Percentiles rank a stretch among this genome's conserved stretches.
Evolutionary conservation across 2,329 filamentous ascomycete genomes (phyloP).

Genomic region (Amphichorda felina): DNA sequence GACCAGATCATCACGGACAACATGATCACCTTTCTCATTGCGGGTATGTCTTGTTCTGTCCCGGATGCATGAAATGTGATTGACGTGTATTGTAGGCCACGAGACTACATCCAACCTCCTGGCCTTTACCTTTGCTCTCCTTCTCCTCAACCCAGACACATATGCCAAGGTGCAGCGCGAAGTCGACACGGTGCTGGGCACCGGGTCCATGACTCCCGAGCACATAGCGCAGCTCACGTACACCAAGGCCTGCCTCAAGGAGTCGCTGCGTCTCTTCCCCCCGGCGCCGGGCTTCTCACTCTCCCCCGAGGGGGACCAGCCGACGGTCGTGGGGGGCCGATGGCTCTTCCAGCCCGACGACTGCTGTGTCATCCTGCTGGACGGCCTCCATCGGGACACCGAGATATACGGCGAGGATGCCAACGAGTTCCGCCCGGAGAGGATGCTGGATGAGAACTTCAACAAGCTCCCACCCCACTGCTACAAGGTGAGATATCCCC

Average conservation of each 20-base stretch:
- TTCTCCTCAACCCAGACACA: constrained; percentile 49
- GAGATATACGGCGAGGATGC: constrained; percentile 1
- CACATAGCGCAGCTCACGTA: constrained; percentile 56
- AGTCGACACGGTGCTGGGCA: constrained; percentile 53
- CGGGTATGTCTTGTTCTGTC: too few relatives aligned
- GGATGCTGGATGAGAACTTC: constrained; percentile 3
- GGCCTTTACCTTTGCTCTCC: constrained; percentile 52
- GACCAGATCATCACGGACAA: constrained; percentile 56
- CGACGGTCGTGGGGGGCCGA: constrained; percentile 7
- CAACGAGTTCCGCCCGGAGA: constrained; percentile 2
- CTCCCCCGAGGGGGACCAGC: constrained; percentile 18
- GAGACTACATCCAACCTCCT: constrained; percentile 61
- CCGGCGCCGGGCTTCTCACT: constrained; percentile 1
- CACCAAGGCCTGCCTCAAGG: constrained; percentile 8
- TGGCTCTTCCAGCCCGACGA: constrained; percentile 1
- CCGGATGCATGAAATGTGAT: too few relatives aligned
- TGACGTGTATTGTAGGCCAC: too few relatives aligned
- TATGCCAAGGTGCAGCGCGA: constrained; percentile 53
- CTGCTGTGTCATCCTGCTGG: background rate
- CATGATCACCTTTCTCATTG: constrained; percentile 61
- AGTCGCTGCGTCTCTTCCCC: constrained; percentile 2
- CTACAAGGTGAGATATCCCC: too few relatives aligned
- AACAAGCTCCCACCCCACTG: background rate
- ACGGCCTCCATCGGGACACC: constrained; percentile 2
- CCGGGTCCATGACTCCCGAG: constrained; percentile 41